Conservation (phyloP, 306 rosid genomes). For the Vigna trinervia region DNA sequence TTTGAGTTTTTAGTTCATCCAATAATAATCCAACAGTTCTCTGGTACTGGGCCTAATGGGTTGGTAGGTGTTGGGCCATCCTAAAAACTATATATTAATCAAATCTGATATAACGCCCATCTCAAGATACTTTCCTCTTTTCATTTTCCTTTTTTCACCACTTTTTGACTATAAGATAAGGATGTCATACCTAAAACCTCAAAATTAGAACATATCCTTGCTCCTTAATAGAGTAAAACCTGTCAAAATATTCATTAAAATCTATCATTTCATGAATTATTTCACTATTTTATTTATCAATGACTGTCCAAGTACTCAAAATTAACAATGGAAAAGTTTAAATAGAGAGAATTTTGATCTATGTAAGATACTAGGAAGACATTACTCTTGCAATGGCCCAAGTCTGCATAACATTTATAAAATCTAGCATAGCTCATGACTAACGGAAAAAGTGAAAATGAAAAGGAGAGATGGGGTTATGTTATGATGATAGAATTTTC, state of each 20-base stretch:
- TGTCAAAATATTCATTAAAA: slow-evolving; percentile 11
- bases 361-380: slow-evolving; percentile 29
- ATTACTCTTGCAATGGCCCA: slow-evolving; percentile 39
- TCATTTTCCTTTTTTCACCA: slow-evolving; percentile 25
- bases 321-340: not conserved
- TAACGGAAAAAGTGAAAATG: slow-evolving; percentile 33
- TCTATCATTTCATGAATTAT: not conserved
- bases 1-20: slow-evolving; percentile 19
- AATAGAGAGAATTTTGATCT: not conserved
- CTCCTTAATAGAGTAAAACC: not conserved
- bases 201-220: slow-evolving; percentile 5
- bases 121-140: slow-evolving; percentile 37
- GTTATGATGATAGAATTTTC: slow-evolving; percentile 23
- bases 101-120: slow-evolving; percentile 39
- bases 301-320: not conserved
- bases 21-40: slow-evolving; percentile 34
- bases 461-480: slow-evolving; percentile 31
- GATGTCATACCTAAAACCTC: slow-evolving; percentile 36
- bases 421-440: slow-evolving; percentile 37
- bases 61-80: slow-evolving; percentile 49
- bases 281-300: too few species aligned
- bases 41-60: slow-evolving; percentile 47
- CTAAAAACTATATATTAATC: slow-evolving; percentile 24
- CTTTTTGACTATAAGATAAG: slow-evolving; percentile 44
- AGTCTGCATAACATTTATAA: not conserved